Evolutionary conservation across 2,329 filamentous ascomycete species (phyloP).

Genomic region (Alternaria alternata): DNA sequence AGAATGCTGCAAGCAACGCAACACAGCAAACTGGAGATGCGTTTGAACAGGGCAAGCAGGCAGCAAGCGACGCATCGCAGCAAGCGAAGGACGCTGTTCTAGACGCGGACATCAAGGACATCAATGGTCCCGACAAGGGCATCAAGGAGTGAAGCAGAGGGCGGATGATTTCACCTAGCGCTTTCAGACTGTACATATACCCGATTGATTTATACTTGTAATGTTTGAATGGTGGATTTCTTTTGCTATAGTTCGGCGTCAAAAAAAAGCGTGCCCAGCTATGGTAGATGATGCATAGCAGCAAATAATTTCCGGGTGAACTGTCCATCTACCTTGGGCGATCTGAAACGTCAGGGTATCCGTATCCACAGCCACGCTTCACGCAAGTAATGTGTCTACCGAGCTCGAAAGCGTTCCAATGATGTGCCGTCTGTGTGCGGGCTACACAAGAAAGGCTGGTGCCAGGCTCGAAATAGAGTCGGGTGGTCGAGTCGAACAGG

Average conservation of each 20-base stretch:
- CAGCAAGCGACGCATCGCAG: constrained; percentile 20
- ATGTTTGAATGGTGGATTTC: not conserved
- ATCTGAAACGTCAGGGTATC: constrained; percentile 3
- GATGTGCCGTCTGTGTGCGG: not conserved
- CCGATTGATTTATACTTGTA: constrained; percentile 11
- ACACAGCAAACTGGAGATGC: constrained; percentile 23
- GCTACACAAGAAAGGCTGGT: not conserved
- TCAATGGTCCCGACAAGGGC: constrained; percentile 23
- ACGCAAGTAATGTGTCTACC: not conserved
- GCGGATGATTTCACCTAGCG: not conserved
- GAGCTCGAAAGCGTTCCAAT: not conserved
- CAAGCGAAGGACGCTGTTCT: constrained; percentile 29
- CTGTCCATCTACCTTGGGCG: constrained; percentile 4
- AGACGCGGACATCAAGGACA: constrained; percentile 26
- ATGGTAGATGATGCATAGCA: not conserved
- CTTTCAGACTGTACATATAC: constrained; percentile 30
- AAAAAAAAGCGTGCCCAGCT: not conserved
- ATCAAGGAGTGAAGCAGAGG: constrained; percentile 23
- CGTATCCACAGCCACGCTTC: constrained; percentile 1
- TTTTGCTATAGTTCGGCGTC: not conserved
- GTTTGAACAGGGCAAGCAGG: constrained; percentile 35
- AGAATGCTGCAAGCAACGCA: constrained; percentile 22
- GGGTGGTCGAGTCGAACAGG: not conserved
- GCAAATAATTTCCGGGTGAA: constrained; percentile 3
- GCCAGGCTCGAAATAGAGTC: not conserved